Base-by-base conservation (phyloP, 2,329 filamentous ascomycete species). In the Aspergillus sp. region DNA sequence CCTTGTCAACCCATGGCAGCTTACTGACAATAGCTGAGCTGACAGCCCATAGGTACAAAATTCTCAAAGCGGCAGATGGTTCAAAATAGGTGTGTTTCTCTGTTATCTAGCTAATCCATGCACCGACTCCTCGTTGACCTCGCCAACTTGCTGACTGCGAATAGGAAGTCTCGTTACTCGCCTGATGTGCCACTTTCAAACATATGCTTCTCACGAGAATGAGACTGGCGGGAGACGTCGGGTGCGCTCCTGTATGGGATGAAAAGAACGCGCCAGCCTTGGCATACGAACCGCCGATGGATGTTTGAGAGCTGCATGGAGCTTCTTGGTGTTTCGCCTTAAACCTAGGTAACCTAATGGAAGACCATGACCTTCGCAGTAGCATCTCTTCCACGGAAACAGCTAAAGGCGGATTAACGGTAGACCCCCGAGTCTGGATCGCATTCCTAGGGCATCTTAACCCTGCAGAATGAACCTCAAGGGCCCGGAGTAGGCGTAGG, bases 401-500 rank as follows among this genome's bases (percentile, higher is more conserved):
- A n/a, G n/a, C n/a, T n/a, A n/a, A n/a, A n/a, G n/a, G n/a, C n/a
- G n/a, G n/a, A n/a, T n/a, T n/a, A n/a, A n/a, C n/a, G n/a, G n/a
- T n/a, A n/a, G n/a, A n/a, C n/a, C n/a, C n/a, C n/a, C n/a, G n/a
- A n/a, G n/a, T n/a, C n/a, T n/a, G n/a, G n/a, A n/a, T n/a, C n/a
- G n/a, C n/a, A n/a, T n/a, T n/a, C 10, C 19, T 22, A 22, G 10
- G 6, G 19, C 19, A 22, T 10, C 10, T 22, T 22, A 22, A 6
- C 5, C 19, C 10, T 22, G 19, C 19, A 22, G 19, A 22, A 10
- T 10, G 27, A 22, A 5, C 19, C 19, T 55, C 47, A 58, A 36
- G 51, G 51, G 8, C 50, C 55, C 1, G 55, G 52, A 3, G 62
- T 55, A 20, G 67, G 66, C 24, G 66, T 68, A 1, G 78, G 76